Base-by-base conservation (phyloP, 805 yeast genomes). In the Candida wancherniae region DNA sequence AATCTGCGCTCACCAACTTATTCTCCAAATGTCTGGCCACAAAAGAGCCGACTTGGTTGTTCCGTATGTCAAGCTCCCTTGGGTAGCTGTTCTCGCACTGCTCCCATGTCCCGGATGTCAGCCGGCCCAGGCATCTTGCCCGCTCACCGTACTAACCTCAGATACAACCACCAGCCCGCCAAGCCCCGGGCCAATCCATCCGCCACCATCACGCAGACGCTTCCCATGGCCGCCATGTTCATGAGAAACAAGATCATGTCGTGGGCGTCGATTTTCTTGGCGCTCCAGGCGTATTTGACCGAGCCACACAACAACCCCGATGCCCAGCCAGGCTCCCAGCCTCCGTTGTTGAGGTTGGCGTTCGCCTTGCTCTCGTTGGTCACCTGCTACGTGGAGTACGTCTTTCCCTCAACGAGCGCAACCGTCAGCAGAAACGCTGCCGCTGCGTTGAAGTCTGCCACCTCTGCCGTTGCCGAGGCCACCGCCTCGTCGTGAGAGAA, bases 161-260 rank as follows among this genome's bases (percentile, higher is more conserved):
- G 66, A n/a, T 72, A 71, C 58, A 49, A 49, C 32, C 79, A 73
- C 46, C 49, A 51, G n/a, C 67, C 73, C 29, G 70, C 74, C 22
- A 69, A 68, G 41, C 60, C 69, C 15, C 59, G 72, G 18, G 45
- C 61, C n/a, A 69, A 68, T 37, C 61, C 69, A 6, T 51, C 70
- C 1, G 61, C 67, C 8, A 61, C 71, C 54, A 58, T 73, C 26
- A 55, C 73, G 24, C 82, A 72, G 52, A 63, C 79, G 11, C 69
- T 77, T 58, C 82, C 83, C 19, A 73, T 77, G 79, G 78, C 79
- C 3, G 82, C 82, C 27, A 74, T 77, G 76, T 76, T 77, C 55
- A 64, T 77, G 72, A 31, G 67, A 45, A 73, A 73, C 51, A 75
- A 71, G 48, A 55, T 74, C 40, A 52, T 75, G 44, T 62, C 78